Evolutionary conservation across 225 moss, liverwort and hornwort genomes (phyloP).

Genomic region (Asterella californica): DNA sequence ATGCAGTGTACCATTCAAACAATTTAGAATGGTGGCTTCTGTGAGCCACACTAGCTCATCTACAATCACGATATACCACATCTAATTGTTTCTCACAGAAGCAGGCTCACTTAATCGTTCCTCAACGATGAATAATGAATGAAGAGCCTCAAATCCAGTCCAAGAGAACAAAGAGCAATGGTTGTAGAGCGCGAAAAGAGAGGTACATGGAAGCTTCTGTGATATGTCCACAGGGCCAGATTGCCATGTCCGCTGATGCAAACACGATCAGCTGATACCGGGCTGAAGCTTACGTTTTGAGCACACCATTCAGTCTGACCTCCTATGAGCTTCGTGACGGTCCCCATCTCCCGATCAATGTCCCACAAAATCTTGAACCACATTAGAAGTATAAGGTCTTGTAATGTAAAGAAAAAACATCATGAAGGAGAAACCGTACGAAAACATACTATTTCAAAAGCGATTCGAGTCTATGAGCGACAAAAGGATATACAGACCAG

Average conservation of each 20-base stretch:
- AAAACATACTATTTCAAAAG: neutral
- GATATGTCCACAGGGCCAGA: slow-evolving; percentile 66
- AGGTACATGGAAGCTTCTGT: slow-evolving; percentile 65
- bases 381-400: neutral
- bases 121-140: neutral
- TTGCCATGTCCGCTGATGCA: slow-evolving; percentile 79
- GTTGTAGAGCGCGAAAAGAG: neutral
- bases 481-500: slow-evolving; percentile 45
- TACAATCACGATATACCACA: neutral
- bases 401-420: neutral
- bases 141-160: neutral
- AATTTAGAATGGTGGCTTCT: neutral
- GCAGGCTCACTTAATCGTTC: neutral
- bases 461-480: neutral
- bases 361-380: slow-evolving; percentile 71
- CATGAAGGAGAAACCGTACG: neutral
- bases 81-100: neutral
- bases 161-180: neutral
- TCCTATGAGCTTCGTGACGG: slow-evolving; percentile 52
- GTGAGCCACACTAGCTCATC: neutral
- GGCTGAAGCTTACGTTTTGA: slow-evolving; percentile 60
- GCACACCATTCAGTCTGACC: slow-evolving; percentile 45
- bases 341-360: slow-evolving; percentile 48
- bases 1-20: neutral
- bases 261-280: slow-evolving; percentile 44